phyloP scores from a whole-genome alignment of 345 rosid species.

The Citrus glauca region DNA sequence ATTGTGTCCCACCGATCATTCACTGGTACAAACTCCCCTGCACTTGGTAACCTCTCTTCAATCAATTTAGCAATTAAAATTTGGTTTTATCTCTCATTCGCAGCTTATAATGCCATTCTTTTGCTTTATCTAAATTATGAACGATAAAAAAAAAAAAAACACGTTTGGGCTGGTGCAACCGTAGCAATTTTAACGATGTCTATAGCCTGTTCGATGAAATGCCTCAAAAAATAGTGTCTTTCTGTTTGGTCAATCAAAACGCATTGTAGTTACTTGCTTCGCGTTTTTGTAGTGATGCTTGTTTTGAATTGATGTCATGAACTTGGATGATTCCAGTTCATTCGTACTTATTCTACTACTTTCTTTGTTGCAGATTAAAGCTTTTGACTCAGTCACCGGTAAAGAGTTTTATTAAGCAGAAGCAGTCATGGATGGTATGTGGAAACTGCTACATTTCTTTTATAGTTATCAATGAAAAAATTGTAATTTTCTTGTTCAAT shows the following conservation, averaged over 20 bases:
- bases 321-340: not conserved
- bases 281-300: not conserved
- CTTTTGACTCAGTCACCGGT: not conserved
- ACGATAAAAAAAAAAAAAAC: not conserved
- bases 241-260: not conserved
- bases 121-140: not conserved
- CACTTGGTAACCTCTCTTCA: too few species aligned
- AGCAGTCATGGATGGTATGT: slow-evolving; percentile 46
- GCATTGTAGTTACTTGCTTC: not conserved
- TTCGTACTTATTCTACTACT: not conserved
- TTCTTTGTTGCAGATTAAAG: slow-evolving; percentile 8
- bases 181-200: not conserved
- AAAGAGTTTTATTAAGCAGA: slow-evolving; percentile 2
- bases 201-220: slow-evolving; percentile 23
- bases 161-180: fast-evolving
- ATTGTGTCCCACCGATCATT: too few species aligned
- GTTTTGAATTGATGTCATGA: not conserved
- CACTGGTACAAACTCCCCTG: too few species aligned
- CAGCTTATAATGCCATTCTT: not conserved
- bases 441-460: slow-evolving; percentile 5
- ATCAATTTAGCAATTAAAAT: too few species aligned
- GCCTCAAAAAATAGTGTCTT: not conserved
- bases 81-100: too few species aligned
- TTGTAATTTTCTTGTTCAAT: not conserved
- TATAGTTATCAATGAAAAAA: not conserved